A percentile compares a stretch with the other conserved stretches of the same genome.
Conservation (phyloP, 805 yeast species). For the Pichia rugopelliculosa region DNA sequence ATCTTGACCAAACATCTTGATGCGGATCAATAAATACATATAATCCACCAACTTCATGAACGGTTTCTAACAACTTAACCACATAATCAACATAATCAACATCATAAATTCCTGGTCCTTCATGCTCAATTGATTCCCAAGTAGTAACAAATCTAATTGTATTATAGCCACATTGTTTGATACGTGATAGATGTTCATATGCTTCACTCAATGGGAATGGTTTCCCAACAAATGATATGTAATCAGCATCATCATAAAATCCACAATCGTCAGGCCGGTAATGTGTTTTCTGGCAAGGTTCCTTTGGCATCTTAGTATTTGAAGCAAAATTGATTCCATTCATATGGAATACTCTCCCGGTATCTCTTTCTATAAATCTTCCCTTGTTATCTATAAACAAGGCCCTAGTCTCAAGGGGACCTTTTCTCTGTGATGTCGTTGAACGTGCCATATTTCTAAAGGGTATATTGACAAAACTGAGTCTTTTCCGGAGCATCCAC, state of each 20-base stretch:
- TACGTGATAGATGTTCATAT: conserved; percentile 54
- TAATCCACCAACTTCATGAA: conserved; percentile 59
- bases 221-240: conserved; percentile 72
- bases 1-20: conserved; percentile 92
- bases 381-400: conserved; percentile 40
- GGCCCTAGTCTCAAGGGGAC: conserved; percentile 16
- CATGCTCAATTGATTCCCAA: conserved; percentile 92
- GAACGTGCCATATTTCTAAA: not conserved
- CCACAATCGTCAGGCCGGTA: conserved; percentile 32
- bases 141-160: conserved; percentile 68
- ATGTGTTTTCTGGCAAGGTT: conserved; percentile 43
- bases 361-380: conserved; percentile 40
- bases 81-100: conserved; percentile 68
- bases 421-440: not conserved
- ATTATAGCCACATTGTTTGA: conserved; percentile 78
- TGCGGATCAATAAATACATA: conserved; percentile 83
- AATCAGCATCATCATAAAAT: conserved; percentile 60
- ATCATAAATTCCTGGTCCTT: conserved; percentile 80
- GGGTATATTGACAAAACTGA: not conserved
- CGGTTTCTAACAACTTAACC: conserved; percentile 48
- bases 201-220: conserved; percentile 78
- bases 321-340: conserved; percentile 82
- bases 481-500: not conserved
- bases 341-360: conserved; percentile 55
- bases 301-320: conserved; percentile 59